These are phyloP conservation scores for Hemileccinum rubropunctum DNA, from an alignment of 768 basidiomycete genomes.

Conservation along the genomic window DNA sequence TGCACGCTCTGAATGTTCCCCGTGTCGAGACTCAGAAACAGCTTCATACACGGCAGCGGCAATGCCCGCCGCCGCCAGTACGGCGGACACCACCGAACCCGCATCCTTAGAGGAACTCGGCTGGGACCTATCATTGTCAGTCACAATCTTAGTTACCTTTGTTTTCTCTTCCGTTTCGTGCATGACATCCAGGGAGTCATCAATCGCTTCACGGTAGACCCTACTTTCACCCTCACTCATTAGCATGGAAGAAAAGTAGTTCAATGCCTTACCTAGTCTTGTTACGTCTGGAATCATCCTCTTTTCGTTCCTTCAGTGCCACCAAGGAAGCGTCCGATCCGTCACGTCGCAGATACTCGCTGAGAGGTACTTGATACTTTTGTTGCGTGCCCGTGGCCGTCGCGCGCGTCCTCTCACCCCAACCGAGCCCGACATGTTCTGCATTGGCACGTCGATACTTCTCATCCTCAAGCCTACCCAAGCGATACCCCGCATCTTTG, in stretches of 20 bases:
- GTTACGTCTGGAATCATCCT: neutral
- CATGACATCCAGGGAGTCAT: neutral
- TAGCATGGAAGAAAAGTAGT: neutral
- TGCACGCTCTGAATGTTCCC: conserved; percentile 1
- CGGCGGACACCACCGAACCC: conserved; percentile 9
- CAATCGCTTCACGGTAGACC: too few species aligned
- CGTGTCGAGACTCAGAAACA: conserved; percentile 1
- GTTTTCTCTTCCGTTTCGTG: neutral
- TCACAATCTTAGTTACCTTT: neutral
- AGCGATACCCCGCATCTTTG: neutral
- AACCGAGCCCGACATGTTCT: neutral
- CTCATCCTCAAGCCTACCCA: neutral
- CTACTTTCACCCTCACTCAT: neutral
- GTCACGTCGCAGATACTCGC: conserved; percentile 4
- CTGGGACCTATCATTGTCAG: neutral
- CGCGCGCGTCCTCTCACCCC: conserved; percentile 1
- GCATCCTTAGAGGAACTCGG: conserved; percentile 3
- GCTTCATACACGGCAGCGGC: conserved; percentile 13
- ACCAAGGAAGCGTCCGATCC: neutral
- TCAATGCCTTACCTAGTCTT: neutral
- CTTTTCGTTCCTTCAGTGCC: neutral
- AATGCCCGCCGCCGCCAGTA: conserved; percentile 10
- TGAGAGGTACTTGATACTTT: conserved; percentile 20
- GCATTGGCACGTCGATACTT: neutral
- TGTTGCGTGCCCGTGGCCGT: neutral